Evolutionary conservation across 1,139 yeast species (phyloP).

Genomic region (Hyphopichia pseudoburtonii): DNA sequence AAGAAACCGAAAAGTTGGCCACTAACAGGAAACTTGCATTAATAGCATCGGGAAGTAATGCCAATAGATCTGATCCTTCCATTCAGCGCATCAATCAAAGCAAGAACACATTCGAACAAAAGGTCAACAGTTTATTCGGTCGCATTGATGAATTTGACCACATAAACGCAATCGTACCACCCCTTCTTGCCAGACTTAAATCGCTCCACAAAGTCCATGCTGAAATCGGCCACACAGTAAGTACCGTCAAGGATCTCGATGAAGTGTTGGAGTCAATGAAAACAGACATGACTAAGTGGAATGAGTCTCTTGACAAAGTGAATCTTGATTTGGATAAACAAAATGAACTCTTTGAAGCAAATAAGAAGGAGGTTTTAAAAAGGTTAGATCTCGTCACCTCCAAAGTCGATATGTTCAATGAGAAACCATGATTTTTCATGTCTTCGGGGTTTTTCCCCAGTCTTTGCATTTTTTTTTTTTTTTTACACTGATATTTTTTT

Average conservation of each 20-base stretch:
- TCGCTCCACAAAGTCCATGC: slow-evolving; percentile 46
- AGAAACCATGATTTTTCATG: neutral
- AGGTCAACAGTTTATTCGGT: slow-evolving; percentile 15
- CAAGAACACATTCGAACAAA: neutral
- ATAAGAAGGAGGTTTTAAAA: slow-evolving; percentile 11
- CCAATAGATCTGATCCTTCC: neutral
- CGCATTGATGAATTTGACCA: slow-evolving; percentile 37
- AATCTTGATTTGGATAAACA: slow-evolving; percentile 32
- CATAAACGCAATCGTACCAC: slow-evolving; percentile 37
- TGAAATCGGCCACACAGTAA: slow-evolving; percentile 30
- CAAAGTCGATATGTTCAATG: neutral
- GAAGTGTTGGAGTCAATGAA: slow-evolving; percentile 30
- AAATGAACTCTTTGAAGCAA: slow-evolving; percentile 12
- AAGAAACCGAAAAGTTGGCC: slow-evolving; percentile 17
- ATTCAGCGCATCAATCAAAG: slow-evolving; percentile 7
- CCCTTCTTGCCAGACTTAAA: slow-evolving; percentile 41
- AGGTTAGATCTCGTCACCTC: slow-evolving; percentile 6
- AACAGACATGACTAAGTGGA: slow-evolving; percentile 43
- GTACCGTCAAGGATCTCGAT: slow-evolving; percentile 34
- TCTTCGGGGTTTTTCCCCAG: neutral
- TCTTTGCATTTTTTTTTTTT: neutral
- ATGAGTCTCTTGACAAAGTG: slow-evolving; percentile 31
- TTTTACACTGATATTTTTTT: no score
- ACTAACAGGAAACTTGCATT: slow-evolving; percentile 13
- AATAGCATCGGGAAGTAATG: neutral